phyloP scores from a whole-genome alignment of 768 basidiomycete species.

The Lyophyllum atratum region DNA sequence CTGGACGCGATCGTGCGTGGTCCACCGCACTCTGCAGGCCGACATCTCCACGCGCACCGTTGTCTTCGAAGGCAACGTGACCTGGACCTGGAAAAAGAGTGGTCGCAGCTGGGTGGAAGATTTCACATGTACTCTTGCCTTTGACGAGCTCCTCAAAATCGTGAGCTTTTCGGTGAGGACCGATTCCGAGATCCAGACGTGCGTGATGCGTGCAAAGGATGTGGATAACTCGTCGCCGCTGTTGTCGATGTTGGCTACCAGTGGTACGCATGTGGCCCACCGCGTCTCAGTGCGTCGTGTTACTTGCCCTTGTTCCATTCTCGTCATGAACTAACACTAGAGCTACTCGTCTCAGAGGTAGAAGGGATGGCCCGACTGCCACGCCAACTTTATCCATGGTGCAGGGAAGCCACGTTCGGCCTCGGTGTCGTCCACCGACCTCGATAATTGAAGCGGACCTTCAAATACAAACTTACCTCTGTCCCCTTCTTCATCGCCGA shows the following conservation, averaged over 20 bases:
- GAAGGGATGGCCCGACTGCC: background rate
- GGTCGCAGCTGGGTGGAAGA: constrained; percentile 46
- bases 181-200: constrained; percentile 40
- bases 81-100: constrained; percentile 49
- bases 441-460: constrained; percentile 1
- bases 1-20: constrained; percentile 37
- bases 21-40: constrained; percentile 24
- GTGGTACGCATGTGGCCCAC: background rate
- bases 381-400: background rate
- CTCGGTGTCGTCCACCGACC: constrained; percentile 15
- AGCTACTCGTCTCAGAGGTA: constrained; percentile 1
- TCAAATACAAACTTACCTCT: background rate
- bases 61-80: constrained; percentile 37
- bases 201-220: constrained; percentile 49
- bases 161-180: constrained; percentile 41
- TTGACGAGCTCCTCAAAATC: constrained; percentile 45
- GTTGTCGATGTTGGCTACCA: constrained; percentile 26
- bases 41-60: constrained; percentile 29
- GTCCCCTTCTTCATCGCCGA: background rate
- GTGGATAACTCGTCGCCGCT: constrained; percentile 6
- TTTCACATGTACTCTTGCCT: constrained; percentile 45
- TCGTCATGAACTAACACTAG: background rate
- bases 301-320: background rate
- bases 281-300: constrained; percentile 7
- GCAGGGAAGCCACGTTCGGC: constrained; percentile 1